phyloP scores from a whole-genome alignment of 192 early-diverging fungal genomes.

The Podochytrium sp. region DNA sequence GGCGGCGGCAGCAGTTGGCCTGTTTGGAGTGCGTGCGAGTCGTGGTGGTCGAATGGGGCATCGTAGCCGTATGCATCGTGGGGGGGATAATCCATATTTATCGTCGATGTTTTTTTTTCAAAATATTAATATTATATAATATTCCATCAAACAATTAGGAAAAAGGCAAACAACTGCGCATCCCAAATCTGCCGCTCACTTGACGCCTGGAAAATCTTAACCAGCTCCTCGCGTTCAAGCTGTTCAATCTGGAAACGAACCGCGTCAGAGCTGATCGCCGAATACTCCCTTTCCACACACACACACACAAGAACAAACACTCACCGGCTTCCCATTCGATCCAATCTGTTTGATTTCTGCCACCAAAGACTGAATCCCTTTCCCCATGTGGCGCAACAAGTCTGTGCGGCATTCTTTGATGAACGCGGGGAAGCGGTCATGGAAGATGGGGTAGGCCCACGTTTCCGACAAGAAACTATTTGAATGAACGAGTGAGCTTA shows the following conservation, averaged over 20 bases:
- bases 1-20: not conserved
- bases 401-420: constrained; percentile 28
- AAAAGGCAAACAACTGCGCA: not conserved
- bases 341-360: constrained; percentile 35
- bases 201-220: constrained; percentile 50
- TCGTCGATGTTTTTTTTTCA: no score
- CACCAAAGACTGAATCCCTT: constrained; percentile 39
- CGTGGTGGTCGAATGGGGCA: not conserved
- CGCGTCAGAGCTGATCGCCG: no score
- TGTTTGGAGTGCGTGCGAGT: not conserved
- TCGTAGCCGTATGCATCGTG: not conserved
- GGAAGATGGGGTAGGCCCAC: constrained; percentile 59
- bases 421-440: constrained; percentile 55
- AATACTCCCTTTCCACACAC: no score
- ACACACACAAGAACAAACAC: no score
- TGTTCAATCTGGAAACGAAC: constrained; percentile 38
- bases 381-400: constrained; percentile 32
- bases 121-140: not conserved
- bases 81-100: no score
- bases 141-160: not conserved
- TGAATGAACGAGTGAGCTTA: no score
- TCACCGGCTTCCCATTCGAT: constrained; percentile 25
- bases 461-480: constrained; percentile 55
- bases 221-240: constrained; percentile 44
- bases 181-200: constrained; percentile 30